Percentiles rank a stretch among this genome's conserved stretches.
phyloP scores from a whole-genome alignment of 352 stramenopile genomes.

The Phytophthora uliginosa region DNA sequence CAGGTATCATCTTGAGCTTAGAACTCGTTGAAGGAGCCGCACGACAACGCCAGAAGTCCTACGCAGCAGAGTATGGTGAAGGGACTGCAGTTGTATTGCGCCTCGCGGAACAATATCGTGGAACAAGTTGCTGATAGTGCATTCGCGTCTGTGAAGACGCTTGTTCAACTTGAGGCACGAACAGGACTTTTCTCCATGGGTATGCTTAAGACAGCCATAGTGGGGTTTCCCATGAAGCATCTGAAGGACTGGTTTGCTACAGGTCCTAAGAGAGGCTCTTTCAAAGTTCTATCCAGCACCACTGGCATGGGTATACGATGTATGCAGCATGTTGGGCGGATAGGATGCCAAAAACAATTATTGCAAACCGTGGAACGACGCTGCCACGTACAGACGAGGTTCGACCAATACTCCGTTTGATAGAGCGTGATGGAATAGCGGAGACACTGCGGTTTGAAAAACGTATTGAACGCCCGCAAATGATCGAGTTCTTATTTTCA shows the following conservation, averaged over 20 bases:
- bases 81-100: conserved; percentile 1
- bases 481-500: background rate
- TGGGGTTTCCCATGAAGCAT: background rate
- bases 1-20: background rate
- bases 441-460: background rate
- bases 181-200: background rate
- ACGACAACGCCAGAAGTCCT: background rate
- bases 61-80: background rate
- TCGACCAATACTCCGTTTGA: background rate
- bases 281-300: background rate
- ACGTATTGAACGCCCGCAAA: background rate
- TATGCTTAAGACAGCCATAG: background rate
- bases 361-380: background rate
- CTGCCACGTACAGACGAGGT: background rate
- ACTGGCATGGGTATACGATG: background rate
- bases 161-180: conserved; percentile 1
- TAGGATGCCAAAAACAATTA: background rate
- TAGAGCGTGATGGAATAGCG: background rate
- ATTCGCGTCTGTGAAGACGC: background rate
- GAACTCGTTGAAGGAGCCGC: background rate
- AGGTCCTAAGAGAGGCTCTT: background rate
- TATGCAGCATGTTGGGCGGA: background rate
- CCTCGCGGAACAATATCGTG: background rate
- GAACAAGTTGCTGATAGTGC: background rate
- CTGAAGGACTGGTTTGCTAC: background rate